Conservation (phyloP, 148 eudicot genomes). For the Rhododendron vialii region DNA sequence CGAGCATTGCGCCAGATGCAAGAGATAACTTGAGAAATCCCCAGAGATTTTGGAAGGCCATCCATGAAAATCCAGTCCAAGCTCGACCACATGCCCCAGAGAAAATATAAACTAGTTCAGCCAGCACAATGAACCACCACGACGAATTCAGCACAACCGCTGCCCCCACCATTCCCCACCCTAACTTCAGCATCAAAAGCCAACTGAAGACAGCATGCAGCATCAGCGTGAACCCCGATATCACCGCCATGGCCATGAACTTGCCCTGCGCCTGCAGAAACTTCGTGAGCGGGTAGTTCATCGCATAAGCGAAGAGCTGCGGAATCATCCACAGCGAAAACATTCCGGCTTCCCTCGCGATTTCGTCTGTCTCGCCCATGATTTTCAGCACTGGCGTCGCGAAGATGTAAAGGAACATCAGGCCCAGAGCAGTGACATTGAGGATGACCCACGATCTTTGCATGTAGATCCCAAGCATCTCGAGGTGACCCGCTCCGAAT, state of each 20-base stretch:
- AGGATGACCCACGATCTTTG: conserved; percentile 40
- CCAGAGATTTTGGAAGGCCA: conserved; percentile 13
- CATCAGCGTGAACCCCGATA: neutral
- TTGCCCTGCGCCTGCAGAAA: conserved; percentile 13
- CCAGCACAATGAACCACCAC: conserved; percentile 22
- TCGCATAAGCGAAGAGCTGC: conserved; percentile 38
- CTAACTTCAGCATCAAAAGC: conserved; percentile 15
- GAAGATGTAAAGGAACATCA: conserved; percentile 24
- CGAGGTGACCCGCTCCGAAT: conserved; percentile 28
- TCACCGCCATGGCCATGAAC: conserved; percentile 9
- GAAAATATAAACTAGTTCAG: neutral
- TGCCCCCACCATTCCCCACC: conserved; percentile 19
- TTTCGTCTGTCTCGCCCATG: conserved; percentile 21
- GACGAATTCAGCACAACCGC: conserved; percentile 19
- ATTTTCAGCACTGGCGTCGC: conserved; percentile 29
- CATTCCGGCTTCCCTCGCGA: conserved; percentile 20
- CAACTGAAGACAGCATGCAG: conserved; percentile 14
- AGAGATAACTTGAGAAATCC: conserved; percentile 16
- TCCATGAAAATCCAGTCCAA: conserved; percentile 17
- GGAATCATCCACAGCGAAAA: conserved; percentile 38
- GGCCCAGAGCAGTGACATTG: conserved; percentile 15
- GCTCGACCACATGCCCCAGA: conserved; percentile 4
- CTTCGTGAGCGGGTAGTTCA: conserved; percentile 23
- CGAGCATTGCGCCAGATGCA: conserved; percentile 13
- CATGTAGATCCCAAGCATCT: conserved; percentile 35